Conservation (phyloP, 1,139 yeast species). For the Geotrichum phurueaensis region DNA sequence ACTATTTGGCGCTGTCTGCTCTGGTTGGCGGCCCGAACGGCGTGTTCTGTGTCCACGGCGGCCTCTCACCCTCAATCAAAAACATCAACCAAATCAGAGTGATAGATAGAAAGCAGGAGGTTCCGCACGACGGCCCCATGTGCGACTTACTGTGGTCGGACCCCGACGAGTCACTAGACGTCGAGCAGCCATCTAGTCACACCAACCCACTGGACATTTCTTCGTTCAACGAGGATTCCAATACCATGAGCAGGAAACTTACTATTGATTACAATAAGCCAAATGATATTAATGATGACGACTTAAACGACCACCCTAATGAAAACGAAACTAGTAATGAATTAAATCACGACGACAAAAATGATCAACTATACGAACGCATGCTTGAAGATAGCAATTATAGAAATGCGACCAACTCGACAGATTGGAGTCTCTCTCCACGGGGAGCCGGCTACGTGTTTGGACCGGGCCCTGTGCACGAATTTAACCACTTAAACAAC, state of each 20-base stretch:
- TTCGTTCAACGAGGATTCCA: conserved; percentile 8
- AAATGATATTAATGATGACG: conserved; percentile 12
- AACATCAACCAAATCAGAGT: conserved; percentile 77
- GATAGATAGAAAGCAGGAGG: conserved; percentile 87
- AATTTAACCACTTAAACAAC: conserved; percentile 70
- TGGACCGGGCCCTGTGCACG: conserved; percentile 75
- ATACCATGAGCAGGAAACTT: background rate
- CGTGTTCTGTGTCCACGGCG: conserved; percentile 94
- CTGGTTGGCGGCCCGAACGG: conserved; percentile 70
- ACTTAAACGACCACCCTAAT: conserved; percentile 2
- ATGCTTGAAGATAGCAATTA: conserved; percentile 10
- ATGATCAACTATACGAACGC: conserved; percentile 5
- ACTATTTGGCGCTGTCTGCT: conserved; percentile 87
- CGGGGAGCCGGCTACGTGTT: conserved; percentile 96
- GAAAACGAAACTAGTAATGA: background rate
- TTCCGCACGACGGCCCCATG: conserved; percentile 98
- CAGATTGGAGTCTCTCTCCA: conserved; percentile 83
- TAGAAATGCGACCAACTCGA: conserved; percentile 16
- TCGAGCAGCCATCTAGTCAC: conserved; percentile 4
- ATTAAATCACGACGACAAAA: background rate
- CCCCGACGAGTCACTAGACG: conserved; percentile 64
- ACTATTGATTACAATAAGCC: background rate
- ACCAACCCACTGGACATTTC: conserved; percentile 6
- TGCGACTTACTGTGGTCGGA: conserved; percentile 97
- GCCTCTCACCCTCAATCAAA: conserved; percentile 84